Evolutionary conservation across 2,329 filamentous ascomycete species (phyloP), one percentile per base, ranked within the genome.

Genomic region (Pseudocercospora fuligena): DNA sequence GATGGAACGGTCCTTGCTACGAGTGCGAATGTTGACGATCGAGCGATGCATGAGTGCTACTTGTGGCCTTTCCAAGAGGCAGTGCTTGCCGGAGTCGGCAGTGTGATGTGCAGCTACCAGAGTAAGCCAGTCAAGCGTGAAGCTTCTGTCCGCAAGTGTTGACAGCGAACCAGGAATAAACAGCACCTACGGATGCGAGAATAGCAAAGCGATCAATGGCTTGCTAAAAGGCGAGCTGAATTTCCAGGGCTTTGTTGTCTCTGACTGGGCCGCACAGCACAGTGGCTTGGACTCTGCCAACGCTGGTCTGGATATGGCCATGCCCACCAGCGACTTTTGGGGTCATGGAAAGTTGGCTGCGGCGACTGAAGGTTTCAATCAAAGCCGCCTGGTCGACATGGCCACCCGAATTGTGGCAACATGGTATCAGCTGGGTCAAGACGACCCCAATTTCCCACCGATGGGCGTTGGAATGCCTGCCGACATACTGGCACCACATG

Each of bases 201-300:
- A 92, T 74, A 88, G 87, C 67, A 89, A 89, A 74, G 79, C 89
- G 14, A 82, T 91, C 61, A 92, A 92, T 69, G 88, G 87, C 0
- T 81, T 93, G 3, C 80, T 92, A 8, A 93, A 93, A 72, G 89
- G 90, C 54, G 90, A 93, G 78, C 82, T 92, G 58, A 89, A 89
- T 0, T 92, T 92, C 71, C 89, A 92, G 71, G 90, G 90, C 73
- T 89, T 80, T 71, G 86, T 92, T 25, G 88, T 92, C 81, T 89
- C 87, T 0, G 90, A 93, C 76, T 92, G 90, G 89, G 78, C 86
- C 27, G 87, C 87, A 0, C 88, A 90, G 64, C 82, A 88, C 63
- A 84, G 84, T 0, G 87, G 87, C 1, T 84, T 90, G 0, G 83
- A 82, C 1, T 88, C 87, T 29, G 87, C 88, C 0, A 78, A 90